Conservation (phyloP, 176 grass and related monocot species). For the Raddia guianensis region DNA sequence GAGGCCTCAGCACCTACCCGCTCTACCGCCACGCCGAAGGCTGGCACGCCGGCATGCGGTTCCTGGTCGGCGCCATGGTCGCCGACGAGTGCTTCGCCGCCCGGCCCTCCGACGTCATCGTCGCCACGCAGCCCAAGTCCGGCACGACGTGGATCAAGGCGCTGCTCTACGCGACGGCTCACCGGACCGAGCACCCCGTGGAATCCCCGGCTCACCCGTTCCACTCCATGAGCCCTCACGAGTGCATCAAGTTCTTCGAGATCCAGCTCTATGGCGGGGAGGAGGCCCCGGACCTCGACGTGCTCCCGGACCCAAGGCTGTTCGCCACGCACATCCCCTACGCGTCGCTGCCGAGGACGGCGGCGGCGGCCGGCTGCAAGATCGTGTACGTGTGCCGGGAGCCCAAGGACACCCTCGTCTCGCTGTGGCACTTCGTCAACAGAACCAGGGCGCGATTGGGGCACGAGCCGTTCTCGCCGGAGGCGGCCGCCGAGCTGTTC, state of each 20-base stretch:
- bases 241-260: conserved; percentile 36
- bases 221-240: conserved; percentile 6
- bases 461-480: neutral
- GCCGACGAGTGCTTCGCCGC: conserved; percentile 25
- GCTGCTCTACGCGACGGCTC: conserved; percentile 30
- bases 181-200: conserved; percentile 18
- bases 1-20: neutral
- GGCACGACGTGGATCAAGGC: conserved; percentile 42
- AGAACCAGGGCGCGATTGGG: neutral
- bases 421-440: neutral
- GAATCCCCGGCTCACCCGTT: conserved; percentile 27
- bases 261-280: neutral
- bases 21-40: conserved; percentile 26
- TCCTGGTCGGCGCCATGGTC: neutral
- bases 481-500: neutral
- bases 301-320: conserved; percentile 37
- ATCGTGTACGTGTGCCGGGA: conserved; percentile 36
- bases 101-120: conserved; percentile 25
- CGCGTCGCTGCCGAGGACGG: conserved; percentile 12
- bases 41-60: neutral
- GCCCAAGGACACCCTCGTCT: conserved; percentile 37
- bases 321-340: conserved; percentile 41
- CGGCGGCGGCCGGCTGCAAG: neutral
- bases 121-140: conserved; percentile 39
- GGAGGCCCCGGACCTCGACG: neutral